Evolutionary conservation across 352 stramenopile genomes (phyloP).

Genomic region (Paralagenidium karlingii): DNA sequence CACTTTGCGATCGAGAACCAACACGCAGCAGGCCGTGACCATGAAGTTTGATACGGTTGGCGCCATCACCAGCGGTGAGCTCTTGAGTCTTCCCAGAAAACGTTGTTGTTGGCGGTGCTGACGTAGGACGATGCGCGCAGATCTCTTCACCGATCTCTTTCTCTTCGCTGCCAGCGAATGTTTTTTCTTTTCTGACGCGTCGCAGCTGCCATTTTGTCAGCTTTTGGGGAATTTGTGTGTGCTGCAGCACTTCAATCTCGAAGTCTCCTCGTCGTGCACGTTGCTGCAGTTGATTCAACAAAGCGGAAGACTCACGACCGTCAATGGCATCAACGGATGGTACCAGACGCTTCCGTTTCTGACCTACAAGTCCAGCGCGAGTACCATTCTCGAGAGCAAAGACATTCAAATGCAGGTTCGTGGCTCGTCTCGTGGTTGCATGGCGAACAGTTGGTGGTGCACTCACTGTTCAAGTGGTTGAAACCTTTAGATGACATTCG

Average conservation of each 20-base stretch:
- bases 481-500: constrained; percentile 61
- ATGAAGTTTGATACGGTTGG: too few relatives aligned
- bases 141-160: too few relatives aligned
- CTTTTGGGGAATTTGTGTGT: constrained; percentile 92
- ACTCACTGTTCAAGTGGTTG: background rate
- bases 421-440: background rate
- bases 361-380: constrained; percentile 49
- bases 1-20: too few relatives aligned
- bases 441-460: background rate
- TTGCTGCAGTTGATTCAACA: constrained; percentile 66
- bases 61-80: too few relatives aligned
- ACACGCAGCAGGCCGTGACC: too few relatives aligned
- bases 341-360: constrained; percentile 82
- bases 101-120: too few relatives aligned
- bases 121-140: too few relatives aligned
- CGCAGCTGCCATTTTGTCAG: too few relatives aligned
- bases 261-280: constrained; percentile 41
- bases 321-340: constrained; percentile 44
- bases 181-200: too few relatives aligned
- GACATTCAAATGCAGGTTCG: constrained; percentile 66
- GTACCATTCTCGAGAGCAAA: constrained; percentile 43
- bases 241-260: constrained; percentile 83
- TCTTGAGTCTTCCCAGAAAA: too few relatives aligned
- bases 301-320: constrained; percentile 22
- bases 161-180: too few relatives aligned